Conservation (phyloP, 2,329 filamentous ascomycete species). For the Sphaerulina musiva region DNA sequence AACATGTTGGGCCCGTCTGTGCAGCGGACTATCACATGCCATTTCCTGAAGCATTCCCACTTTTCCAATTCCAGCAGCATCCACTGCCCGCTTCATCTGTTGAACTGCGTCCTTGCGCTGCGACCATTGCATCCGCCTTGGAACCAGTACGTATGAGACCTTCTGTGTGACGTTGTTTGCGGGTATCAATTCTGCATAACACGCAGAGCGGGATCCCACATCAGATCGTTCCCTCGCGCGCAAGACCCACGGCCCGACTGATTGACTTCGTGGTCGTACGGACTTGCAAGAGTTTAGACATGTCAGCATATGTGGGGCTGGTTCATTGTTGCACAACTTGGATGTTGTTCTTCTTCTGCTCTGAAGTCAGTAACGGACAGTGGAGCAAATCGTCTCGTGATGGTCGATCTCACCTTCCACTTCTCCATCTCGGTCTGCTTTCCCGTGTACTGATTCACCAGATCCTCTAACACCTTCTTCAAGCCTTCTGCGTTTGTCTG, state of each 20-base stretch:
- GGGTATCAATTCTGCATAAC: neutral
- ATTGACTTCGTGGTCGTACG: neutral
- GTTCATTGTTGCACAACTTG: constrained; percentile 67
- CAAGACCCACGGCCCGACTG: neutral
- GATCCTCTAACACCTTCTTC: constrained; percentile 86
- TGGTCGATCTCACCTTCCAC: constrained; percentile 76
- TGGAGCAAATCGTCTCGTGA: neutral
- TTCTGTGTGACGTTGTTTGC: neutral
- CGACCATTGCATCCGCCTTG: neutral
- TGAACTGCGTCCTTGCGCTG: neutral
- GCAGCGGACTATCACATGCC: neutral
- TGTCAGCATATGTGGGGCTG: neutral
- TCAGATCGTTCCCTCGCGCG: neutral
- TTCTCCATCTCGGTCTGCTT: constrained; percentile 94
- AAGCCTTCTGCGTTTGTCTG: constrained; percentile 91
- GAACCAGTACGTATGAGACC: neutral
- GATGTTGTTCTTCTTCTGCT: constrained; percentile 81
- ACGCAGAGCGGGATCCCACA: neutral
- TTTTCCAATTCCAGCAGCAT: neutral
- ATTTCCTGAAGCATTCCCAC: neutral
- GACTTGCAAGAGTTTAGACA: neutral
- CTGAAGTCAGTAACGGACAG: constrained; percentile 8
- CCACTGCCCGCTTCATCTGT: neutral
- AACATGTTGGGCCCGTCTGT: neutral
- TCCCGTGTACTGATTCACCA: constrained; percentile 91